Conservation (phyloP, 352 stramenopile genomes). For the Phytophthora cactorum region DNA sequence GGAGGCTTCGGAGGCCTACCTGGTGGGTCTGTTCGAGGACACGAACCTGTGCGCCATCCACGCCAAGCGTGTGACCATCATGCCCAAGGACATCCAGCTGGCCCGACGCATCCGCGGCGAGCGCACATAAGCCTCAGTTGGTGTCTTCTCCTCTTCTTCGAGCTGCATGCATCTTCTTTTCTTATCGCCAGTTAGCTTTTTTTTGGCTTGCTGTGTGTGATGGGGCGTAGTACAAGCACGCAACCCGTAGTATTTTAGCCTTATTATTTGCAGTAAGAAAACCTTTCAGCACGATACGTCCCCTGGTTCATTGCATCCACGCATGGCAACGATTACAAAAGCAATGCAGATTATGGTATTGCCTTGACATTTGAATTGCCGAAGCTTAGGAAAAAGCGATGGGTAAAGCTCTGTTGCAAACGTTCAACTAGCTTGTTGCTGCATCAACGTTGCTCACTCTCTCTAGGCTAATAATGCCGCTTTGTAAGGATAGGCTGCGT, state of each 20-base stretch:
- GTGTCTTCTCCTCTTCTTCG: constrained; percentile 7
- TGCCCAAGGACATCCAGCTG: constrained; percentile 97
- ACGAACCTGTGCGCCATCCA: constrained; percentile 97
- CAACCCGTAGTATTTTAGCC: constrained; percentile 48
- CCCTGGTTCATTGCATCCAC: neutral
- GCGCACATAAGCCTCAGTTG: constrained; percentile 60
- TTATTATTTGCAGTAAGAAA: constrained; percentile 58
- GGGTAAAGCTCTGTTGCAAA: too few species aligned
- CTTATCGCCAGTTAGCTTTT: constrained; percentile 40
- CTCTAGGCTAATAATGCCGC: constrained; percentile 1
- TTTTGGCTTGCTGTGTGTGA: constrained; percentile 42
- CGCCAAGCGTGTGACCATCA: constrained; percentile 97
- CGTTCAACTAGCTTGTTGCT: neutral
- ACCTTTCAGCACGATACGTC: constrained; percentile 21
- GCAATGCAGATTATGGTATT: neutral
- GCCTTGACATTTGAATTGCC: neutral
- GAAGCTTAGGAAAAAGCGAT: too few species aligned
- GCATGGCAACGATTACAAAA: neutral
- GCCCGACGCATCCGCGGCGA: constrained; percentile 92
- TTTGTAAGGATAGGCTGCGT: neutral
- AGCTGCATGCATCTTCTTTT: constrained; percentile 27
- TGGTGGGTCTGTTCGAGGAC: constrained; percentile 96
- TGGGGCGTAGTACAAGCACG: constrained; percentile 42
- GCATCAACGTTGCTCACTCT: constrained; percentile 2
- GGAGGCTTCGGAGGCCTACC: constrained; percentile 94